Base-by-base conservation (phyloP, 140 eudicot genomes). In the Anethum foeniculum region DNA sequence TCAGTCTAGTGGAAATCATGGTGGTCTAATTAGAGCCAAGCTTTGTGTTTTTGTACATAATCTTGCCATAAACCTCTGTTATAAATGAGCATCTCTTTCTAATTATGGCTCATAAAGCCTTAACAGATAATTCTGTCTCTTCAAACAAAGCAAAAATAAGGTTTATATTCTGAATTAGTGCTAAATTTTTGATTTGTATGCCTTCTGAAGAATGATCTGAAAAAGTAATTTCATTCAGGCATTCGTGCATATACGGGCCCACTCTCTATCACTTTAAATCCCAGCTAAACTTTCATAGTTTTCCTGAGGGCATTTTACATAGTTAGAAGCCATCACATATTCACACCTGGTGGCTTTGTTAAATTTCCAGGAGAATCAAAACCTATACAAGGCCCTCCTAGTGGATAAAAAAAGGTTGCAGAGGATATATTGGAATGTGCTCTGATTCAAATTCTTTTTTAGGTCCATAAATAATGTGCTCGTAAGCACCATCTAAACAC, bases 401-500 rank as follows among this genome's bases (percentile, higher is more conserved):
- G 94, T 92, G 97, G 95, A 86, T 87, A 85, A 86, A 82, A 34
- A 86, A 71, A 78, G 76, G 80, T 76, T 65, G 67, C 78, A 82
- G 77, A 85, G 92, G 85, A 86, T 90, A 87, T 91, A 82, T 71
- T 82, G 86, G 92, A 89, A 88, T 91, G 96, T 90, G 92, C 93
- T 87, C 79, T 79, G 83, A 86, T 76, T 58, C 76, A 78, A 85
- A 79, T 84, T 83, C 67, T 81, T 88, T 88, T 86, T 69, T 83
- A 51, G 46, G 86, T 86, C 91, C 88, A 88, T 91, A 93, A 81
- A 93, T 93, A 93, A 34, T 77, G 85, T 84, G 86, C 73, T 62
- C 83, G 47, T 75, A n/a, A 79, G 52, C 88, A 83, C 87, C 36
- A 58, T 71, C 86, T 43, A 32, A 88, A 82, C 88, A 84, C 87